Base-by-base conservation (phyloP, 2,329 filamentous ascomycete species). In the Salinomyces thailandicus region DNA sequence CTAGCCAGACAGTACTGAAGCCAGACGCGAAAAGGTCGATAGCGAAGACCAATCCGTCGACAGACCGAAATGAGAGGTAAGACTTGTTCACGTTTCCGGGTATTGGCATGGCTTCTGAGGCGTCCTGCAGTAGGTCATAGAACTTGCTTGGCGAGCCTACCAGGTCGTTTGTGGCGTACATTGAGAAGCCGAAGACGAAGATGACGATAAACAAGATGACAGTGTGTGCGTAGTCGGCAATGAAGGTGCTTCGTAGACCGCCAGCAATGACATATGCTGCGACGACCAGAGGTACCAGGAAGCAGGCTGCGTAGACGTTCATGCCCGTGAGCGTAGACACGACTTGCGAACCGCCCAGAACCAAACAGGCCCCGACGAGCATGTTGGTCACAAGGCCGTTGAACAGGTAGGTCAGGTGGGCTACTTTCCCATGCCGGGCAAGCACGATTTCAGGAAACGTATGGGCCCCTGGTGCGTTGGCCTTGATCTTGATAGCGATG, bases 271-370 rank as follows among this genome's bases (percentile, higher is more conserved):
- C 58, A 37, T 61, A 62, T 5, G 54, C 48, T 16, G 49, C 49
- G 16, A 60, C 63, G 15, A 62, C 62, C 5, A 61, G 44, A 2
- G 63, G 63, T 18, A 66, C 62, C 8, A 67, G 44, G 32, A 65
- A 67, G 24, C 61, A 60, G 2, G 63, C 61, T 13, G 61, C 63
- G 40, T 64, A 65, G 5, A 66, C 62, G 33, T 62, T 61, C 61
- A 67, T 66, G 7, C 61, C 63, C 1, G 61, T 60, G 16, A 67
- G 40, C 3, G 59, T 52, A 5, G 62, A 61, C 3, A 69, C 62
- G 5, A 66, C 63, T 3, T 63, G 62, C 37, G 59, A 61, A 5
- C 63, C 66, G 7, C 66, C 64, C 3, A 67, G 51, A 9, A 67
- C 52, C n/a, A 68, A 44, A 40, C 62, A 60, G 28, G 58, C 60